Percentiles rank a stretch among this genome's conserved stretches.
Evolutionary conservation across 2,329 filamentous ascomycete species (phyloP).

Genomic region (Biscogniauxia mediterranea): DNA sequence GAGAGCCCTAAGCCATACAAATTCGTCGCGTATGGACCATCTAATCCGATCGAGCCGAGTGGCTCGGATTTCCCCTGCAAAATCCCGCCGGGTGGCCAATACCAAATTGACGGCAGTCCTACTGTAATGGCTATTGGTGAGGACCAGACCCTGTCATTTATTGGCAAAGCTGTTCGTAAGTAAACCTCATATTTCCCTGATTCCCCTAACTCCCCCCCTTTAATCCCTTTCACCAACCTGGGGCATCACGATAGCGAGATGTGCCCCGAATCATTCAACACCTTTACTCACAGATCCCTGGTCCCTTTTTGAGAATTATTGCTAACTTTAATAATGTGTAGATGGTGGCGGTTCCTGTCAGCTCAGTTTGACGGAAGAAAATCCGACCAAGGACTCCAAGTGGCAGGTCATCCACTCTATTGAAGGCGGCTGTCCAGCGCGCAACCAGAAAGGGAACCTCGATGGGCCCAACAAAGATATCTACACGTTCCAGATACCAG

Average conservation of each 20-base stretch:
- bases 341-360: conserved; percentile 75
- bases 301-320: conserved; percentile 54
- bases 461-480: conserved; percentile 41
- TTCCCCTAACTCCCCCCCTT: conserved; percentile 25
- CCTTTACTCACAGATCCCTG: conserved; percentile 40
- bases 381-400: conserved; percentile 50
- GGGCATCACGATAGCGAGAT: too few relatives aligned
- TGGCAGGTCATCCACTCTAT: conserved; percentile 74
- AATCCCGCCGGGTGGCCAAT: conserved; percentile 38
- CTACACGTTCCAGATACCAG: conserved; percentile 60
- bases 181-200: background rate
- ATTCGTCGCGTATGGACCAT: conserved; percentile 36
- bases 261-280: too few relatives aligned
- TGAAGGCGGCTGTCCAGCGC: conserved; percentile 65
- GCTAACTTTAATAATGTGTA: conserved; percentile 42
- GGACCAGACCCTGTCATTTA: conserved; percentile 14
- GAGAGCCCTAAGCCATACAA: conserved; percentile 54
- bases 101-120: conserved; percentile 39
- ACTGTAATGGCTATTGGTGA: conserved; percentile 58
- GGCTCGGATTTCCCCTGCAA: conserved; percentile 71
- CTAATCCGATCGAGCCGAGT: conserved; percentile 56
- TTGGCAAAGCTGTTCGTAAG: conserved; percentile 11
- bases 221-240: too few relatives aligned
- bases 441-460: conserved; percentile 49
- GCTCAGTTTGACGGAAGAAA: conserved; percentile 64